Base-by-base conservation (phyloP, 441 rosid genomes). In the Hura crepitans region DNA sequence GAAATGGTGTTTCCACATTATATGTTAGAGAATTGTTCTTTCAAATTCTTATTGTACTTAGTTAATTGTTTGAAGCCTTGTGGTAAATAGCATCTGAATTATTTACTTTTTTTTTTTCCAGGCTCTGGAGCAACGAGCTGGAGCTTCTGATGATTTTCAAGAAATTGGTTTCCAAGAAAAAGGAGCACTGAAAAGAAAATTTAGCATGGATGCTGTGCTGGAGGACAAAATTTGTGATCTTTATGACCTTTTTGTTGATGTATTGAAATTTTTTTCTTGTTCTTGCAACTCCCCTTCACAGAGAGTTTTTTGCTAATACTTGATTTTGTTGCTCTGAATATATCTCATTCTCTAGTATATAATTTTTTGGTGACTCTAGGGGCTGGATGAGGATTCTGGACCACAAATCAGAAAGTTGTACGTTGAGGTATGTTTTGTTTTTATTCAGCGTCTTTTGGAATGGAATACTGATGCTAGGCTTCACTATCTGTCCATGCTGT, bases 141-240 rank as follows among this genome's bases (percentile, higher is more conserved):
- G 85, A 75, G 81, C 78, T 53, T 84, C 95, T 54, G 91, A 89
- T 75, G 97, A 86, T 77, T 85, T 88, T 78, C 91, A 85, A 74
- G 97, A 86, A 76, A 65, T 10, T 60, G 82, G 75, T 65, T 28
- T 82, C 39, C 84, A 82, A 66, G 86, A 71, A 73, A 89, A 82
- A 77, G 81, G 80, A 71, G 69, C 74, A 53, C 49, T 69, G 28
- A 84, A 82, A 75, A 85, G 80, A 75, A 92, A 83, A 73, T 82
- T 83, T 69, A 82, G 82, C 77, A 86, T 95, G 90, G 97, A 92
- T 69, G 68, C 83, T 22, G 81, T 81, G 37, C 53, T 90, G 85
- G 98, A 95, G 87, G 97, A 92, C 76, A 95, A 83, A 83, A 78
- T 95, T 76, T 90, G 97, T 83, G 95, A 87, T 72, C 97, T 92